A percentile compares a stretch with the other conserved stretches of the same genome.
phyloP scores from a whole-genome alignment of 1,139 yeast species.

The Lodderomyces orthopsilosis region DNA sequence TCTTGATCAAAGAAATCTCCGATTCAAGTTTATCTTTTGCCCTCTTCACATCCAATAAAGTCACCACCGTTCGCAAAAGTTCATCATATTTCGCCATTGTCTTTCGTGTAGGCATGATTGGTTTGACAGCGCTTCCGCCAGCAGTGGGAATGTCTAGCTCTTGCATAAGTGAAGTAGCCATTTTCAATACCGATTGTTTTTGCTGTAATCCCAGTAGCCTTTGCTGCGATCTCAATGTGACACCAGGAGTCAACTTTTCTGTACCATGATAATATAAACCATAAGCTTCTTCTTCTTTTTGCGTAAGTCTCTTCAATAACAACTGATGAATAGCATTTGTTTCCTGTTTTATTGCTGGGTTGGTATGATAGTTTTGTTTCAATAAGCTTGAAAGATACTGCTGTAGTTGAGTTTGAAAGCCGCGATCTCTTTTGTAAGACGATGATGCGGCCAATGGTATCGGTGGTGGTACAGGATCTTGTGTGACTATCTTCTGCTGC shows the following conservation, averaged over 20 bases:
- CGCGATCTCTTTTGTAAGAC: conserved; percentile 48
- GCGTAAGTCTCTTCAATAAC: conserved; percentile 57
- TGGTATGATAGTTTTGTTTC: conserved; percentile 34
- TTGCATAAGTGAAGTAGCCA: conserved; percentile 67
- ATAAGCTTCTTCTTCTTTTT: conserved; percentile 80
- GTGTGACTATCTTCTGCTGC: conserved; percentile 36
- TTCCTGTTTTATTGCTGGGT: conserved; percentile 29
- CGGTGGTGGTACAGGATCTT: conserved; percentile 59
- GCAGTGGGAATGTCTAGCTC: conserved; percentile 75
- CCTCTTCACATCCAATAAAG: conserved; percentile 78
- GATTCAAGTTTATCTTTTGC: conserved; percentile 86
- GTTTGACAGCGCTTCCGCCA: conserved; percentile 56
- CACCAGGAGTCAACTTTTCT: conserved; percentile 78
- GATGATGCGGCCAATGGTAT: conserved; percentile 58
- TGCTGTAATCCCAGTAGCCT: conserved; percentile 47
- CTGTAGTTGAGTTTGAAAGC: conserved; percentile 52
- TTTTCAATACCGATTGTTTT: conserved; percentile 65
- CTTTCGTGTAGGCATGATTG: conserved; percentile 83
- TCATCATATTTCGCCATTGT: conserved; percentile 81
- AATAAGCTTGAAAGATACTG: conserved; percentile 39
- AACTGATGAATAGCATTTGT: conserved; percentile 41
- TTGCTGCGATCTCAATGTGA: conserved; percentile 69
- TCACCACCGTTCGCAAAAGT: conserved; percentile 66
- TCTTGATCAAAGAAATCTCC: conserved; percentile 62
- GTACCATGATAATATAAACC: conserved; percentile 77